Conservation (phyloP, 371 early-diverging fungal species). For the Saksenaea oblongispora region DNA sequence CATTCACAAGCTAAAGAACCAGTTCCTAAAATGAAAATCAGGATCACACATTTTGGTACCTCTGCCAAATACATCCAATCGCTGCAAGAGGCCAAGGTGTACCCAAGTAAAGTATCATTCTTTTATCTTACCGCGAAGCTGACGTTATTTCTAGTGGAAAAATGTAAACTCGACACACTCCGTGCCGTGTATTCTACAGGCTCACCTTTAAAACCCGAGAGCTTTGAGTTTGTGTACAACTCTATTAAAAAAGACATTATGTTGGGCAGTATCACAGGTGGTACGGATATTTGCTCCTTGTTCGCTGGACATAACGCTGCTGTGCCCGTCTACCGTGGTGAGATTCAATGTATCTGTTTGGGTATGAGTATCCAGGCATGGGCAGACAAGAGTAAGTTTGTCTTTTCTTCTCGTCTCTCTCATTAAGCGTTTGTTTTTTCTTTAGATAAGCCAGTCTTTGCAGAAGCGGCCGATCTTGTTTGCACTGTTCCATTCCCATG, state of each 20-base stretch:
- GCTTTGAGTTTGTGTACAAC: slow-evolving; percentile 87
- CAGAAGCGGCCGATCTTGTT: slow-evolving; percentile 86
- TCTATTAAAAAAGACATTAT: slow-evolving; percentile 82
- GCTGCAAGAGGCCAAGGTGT: slow-evolving; percentile 75
- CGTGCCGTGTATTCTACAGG: slow-evolving; percentile 92
- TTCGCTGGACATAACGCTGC: slow-evolving; percentile 90
- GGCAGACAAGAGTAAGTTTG: slow-evolving; percentile 56
- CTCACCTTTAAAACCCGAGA: slow-evolving; percentile 90
- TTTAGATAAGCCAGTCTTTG: slow-evolving; percentile 70
- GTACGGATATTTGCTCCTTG: slow-evolving; percentile 95
- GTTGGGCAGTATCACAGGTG: slow-evolving; percentile 94
- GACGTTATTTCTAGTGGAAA: slow-evolving; percentile 18
- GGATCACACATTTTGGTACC: slow-evolving; percentile 90
- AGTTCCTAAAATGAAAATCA: slow-evolving; percentile 7
- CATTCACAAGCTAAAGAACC: not conserved
- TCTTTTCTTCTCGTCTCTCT: not conserved
- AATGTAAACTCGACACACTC: slow-evolving; percentile 62
- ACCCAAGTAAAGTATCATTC: slow-evolving; percentile 49
- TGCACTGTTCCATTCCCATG: slow-evolving; percentile 94
- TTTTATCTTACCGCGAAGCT: not conserved
- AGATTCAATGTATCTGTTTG: slow-evolving; percentile 89
- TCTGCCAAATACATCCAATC: slow-evolving; percentile 96
- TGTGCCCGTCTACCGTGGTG: slow-evolving; percentile 91
- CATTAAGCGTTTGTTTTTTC: not conserved
- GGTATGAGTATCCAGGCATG: slow-evolving; percentile 96